A percentile compares a stretch with the other conserved stretches of the same genome.
phyloP scores from a whole-genome alignment of 768 basidiomycete genomes.

The Russula griseocarnosa region DNA sequence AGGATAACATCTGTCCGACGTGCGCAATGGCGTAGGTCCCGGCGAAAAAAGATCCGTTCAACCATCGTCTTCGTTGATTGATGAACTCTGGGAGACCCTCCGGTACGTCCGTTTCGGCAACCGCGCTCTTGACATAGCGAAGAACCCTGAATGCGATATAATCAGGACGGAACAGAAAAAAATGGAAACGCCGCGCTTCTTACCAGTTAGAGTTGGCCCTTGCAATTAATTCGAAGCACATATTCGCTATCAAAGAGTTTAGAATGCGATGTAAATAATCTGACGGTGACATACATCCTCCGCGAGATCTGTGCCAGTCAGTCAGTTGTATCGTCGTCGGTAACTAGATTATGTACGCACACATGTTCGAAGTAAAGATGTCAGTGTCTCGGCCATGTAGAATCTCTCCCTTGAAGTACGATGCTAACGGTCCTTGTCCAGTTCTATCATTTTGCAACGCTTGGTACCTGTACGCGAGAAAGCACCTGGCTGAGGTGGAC shows the following conservation, averaged over 20 bases:
- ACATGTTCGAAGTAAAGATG: conserved; percentile 97
- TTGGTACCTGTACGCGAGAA: conserved; percentile 90
- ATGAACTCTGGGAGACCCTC: conserved; percentile 93
- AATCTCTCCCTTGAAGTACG: conserved; percentile 96
- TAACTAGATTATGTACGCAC: conserved; percentile 41
- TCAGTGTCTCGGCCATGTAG: conserved; percentile 80
- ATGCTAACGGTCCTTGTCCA: conserved; percentile 84
- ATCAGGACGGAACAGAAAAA: conserved; percentile 28
- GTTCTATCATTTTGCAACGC: conserved; percentile 80
- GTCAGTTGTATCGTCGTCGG: background rate
- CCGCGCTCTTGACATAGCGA: conserved; percentile 91
- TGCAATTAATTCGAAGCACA: conserved; percentile 77
- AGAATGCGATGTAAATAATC: conserved; percentile 12
- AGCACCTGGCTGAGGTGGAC: conserved; percentile 66
- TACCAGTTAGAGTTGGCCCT: conserved; percentile 77
- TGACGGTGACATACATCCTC: conserved; percentile 61
- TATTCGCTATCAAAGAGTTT: conserved; percentile 56
- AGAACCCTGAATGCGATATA: conserved; percentile 61
- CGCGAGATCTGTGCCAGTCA: conserved; percentile 60
- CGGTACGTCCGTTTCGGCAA: conserved; percentile 92
- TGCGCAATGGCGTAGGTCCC: conserved; percentile 92
- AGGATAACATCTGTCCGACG: conserved; percentile 69
- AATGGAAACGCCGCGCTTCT: conserved; percentile 34
- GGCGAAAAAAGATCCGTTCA: conserved; percentile 93
- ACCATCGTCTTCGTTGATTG: conserved; percentile 82